Conservation (phyloP, 1,139 yeast genomes). For the Sugiyamaella paludigena region DNA sequence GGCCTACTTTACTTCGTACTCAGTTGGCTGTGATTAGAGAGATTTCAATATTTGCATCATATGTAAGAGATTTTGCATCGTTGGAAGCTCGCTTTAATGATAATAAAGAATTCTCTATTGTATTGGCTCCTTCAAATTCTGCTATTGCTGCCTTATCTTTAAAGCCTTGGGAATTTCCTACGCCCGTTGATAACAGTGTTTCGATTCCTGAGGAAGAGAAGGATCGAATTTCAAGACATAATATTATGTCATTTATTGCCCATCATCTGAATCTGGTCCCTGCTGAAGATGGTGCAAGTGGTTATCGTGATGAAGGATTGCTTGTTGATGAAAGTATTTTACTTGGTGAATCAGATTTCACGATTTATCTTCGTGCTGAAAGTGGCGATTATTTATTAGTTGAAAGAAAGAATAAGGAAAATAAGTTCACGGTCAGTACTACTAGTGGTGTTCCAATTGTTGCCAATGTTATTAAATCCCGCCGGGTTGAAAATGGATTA, state of each 20-base stretch:
- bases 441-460: neutral
- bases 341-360: neutral
- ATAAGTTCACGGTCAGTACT: conserved; percentile 16
- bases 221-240: conserved; percentile 31
- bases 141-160: conserved; percentile 33
- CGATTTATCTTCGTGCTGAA: conserved; percentile 17
- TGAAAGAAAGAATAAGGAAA: conserved; percentile 17
- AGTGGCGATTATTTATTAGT: conserved; percentile 20
- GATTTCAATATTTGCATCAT: conserved; percentile 36
- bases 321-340: conserved; percentile 10
- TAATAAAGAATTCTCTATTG: conserved; percentile 30
- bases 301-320: conserved; percentile 10
- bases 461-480: conserved; percentile 25
- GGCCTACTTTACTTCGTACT: conserved; percentile 36
- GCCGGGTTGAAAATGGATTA: conserved; percentile 30
- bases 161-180: conserved; percentile 41
- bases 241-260: conserved; percentile 32
- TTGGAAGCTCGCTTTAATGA: conserved; percentile 32
- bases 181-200: conserved; percentile 21
- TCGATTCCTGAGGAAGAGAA: conserved; percentile 26
- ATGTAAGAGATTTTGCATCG: conserved; percentile 33
- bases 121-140: conserved; percentile 38
- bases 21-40: conserved; percentile 35
- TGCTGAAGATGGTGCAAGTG: conserved; percentile 10
- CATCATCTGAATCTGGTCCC: conserved; percentile 33